phyloP scores from a whole-genome alignment of 306 rosid genomes.

The Prunus padus region DNA sequence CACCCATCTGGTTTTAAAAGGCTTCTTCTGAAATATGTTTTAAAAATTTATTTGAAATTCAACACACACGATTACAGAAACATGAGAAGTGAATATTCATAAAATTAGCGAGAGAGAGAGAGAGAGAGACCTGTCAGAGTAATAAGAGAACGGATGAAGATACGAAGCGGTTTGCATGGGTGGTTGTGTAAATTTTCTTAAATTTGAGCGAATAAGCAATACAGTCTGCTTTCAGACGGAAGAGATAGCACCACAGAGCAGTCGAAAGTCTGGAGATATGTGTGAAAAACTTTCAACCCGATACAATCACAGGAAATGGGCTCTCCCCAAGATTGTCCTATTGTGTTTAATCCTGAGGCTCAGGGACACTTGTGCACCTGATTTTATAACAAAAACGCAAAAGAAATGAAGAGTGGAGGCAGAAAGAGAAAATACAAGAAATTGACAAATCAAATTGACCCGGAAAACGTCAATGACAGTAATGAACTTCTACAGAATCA shows the following conservation, averaged over 20 bases:
- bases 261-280: neutral
- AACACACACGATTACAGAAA: constrained; percentile 7
- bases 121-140: constrained; percentile 31
- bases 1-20: constrained; percentile 25
- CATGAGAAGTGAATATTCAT: neutral
- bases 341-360: neutral
- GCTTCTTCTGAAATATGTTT: constrained; percentile 45
- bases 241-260: neutral
- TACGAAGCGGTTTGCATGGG: constrained; percentile 44
- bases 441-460: neutral
- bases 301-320: neutral
- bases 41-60: constrained; percentile 10
- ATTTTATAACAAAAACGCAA: neutral
- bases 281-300: neutral
- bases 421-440: neutral
- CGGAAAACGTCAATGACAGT: neutral
- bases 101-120: neutral
- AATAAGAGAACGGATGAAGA: constrained; percentile 28
- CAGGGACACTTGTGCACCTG: constrained; percentile 5
- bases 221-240: neutral
- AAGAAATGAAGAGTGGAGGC: neutral
- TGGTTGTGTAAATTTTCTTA: neutral
- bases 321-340: neutral
- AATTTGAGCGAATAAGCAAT: neutral
- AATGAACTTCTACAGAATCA: neutral